Evolutionary conservation across 1,284 basidiomycete species (phyloP).

Genomic region (Trichosporon coremiiforme): DNA sequence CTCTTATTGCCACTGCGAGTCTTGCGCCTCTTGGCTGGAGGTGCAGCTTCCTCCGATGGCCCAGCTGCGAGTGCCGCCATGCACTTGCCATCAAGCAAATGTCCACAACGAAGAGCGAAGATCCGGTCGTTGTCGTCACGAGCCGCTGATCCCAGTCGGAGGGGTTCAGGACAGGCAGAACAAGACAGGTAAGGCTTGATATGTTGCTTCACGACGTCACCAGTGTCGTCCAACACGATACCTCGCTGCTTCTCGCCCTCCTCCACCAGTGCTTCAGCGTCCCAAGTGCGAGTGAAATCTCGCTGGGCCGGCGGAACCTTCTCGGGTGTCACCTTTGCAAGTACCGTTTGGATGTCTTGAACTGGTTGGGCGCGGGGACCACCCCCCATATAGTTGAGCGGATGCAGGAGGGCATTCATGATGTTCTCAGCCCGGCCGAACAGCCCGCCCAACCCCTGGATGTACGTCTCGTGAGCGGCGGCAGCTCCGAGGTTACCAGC

Average conservation of each 20-base stretch:
- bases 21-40: conserved; percentile 23
- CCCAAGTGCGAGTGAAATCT: conserved; percentile 40
- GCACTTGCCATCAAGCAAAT: conserved; percentile 46
- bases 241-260: conserved; percentile 20
- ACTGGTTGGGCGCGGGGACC: background rate
- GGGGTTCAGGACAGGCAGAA: conserved; percentile 41
- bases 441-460: conserved; percentile 6
- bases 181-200: conserved; percentile 45
- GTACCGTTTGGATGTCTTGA: conserved; percentile 34
- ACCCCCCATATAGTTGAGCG: background rate
- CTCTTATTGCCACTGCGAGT: conserved; percentile 13
- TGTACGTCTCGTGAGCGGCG: conserved; percentile 11
- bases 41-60: conserved; percentile 15
- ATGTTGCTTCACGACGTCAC: conserved; percentile 32
- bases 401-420: background rate
- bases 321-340: conserved; percentile 32
- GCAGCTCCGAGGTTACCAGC: conserved; percentile 17
- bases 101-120: conserved; percentile 54
- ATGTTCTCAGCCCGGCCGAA: conserved; percentile 9
- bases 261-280: conserved; percentile 32
- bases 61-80: conserved; percentile 41
- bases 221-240: conserved; percentile 39
- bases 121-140: conserved; percentile 44
- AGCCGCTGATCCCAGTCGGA: conserved; percentile 45
- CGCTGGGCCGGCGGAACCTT: conserved; percentile 20